Evolutionary conservation across 306 rosid genomes (phyloP).

Genomic region (Dryas drummondii): DNA sequence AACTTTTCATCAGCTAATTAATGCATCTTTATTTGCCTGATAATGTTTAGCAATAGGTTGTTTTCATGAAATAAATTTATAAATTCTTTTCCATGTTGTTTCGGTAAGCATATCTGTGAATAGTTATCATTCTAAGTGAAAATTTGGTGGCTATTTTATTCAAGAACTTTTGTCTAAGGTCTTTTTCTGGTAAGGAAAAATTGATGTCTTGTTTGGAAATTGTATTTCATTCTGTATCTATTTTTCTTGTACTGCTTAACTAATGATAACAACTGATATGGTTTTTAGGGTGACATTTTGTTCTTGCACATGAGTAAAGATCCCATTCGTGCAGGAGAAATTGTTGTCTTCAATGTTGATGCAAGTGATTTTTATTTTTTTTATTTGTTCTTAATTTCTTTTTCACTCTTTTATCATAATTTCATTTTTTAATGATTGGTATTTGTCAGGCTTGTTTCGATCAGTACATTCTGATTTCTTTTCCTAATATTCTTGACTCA

Average conservation of each 20-base stretch:
- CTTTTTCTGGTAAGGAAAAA: neutral
- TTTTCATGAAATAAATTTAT: neutral
- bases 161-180: neutral
- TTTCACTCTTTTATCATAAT: too few species aligned
- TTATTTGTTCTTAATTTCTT: neutral
- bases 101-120: neutral
- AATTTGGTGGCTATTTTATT: neutral
- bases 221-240: neutral
- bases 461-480: neutral
- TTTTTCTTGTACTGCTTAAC: slow-evolving; percentile 11
- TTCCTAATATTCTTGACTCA: neutral
- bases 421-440: slow-evolving; percentile 1
- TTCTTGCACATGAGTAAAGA: slow-evolving; percentile 89
- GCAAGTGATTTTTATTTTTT: slow-evolving; percentile 41
- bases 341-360: slow-evolving; percentile 89
- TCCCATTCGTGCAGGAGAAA: slow-evolving; percentile 96
- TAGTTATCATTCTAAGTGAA: neutral
- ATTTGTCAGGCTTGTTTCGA: neutral
- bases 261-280: slow-evolving; percentile 15
- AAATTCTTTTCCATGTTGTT: neutral
- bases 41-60: neutral
- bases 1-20: neutral
- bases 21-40: neutral
- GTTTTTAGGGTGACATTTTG: slow-evolving; percentile 80
- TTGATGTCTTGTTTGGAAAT: neutral